Evolutionary conservation across 306 rosid genomes (phyloP).

Genomic region (Myrica gale): DNA sequence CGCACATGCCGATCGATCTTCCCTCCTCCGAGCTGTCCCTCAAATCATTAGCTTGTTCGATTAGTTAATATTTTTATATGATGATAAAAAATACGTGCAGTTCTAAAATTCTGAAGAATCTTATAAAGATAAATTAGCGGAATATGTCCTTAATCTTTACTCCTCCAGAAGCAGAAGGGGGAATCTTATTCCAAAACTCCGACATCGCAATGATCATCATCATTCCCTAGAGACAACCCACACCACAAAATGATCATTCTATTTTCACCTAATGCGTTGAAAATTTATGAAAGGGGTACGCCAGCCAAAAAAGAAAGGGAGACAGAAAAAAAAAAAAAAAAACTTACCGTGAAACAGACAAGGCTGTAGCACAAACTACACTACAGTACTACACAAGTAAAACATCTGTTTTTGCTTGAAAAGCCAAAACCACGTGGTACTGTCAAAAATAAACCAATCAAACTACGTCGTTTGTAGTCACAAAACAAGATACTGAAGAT

Average conservation of each 20-base stretch:
- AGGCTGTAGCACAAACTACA: too few species aligned
- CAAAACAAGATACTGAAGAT: not conserved
- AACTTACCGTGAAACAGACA: not conserved
- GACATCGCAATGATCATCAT: conserved; percentile 23
- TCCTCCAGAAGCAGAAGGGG: conserved; percentile 33
- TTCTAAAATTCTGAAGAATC: too few species aligned
- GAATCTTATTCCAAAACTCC: conserved; percentile 32
- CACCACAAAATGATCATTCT: not conserved
- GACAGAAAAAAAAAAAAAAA: not conserved
- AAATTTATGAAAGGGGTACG: too few species aligned
- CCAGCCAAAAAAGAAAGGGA: too few species aligned
- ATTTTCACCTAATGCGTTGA: not conserved
- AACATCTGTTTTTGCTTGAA: too few species aligned
- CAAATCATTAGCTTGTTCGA: conserved; percentile 29
- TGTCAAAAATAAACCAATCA: not conserved
- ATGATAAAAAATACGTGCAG: too few species aligned
- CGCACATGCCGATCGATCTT: conserved; percentile 8
- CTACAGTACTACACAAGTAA: too few species aligned
- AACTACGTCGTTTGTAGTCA: conserved; percentile 27
- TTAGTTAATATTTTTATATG: too few species aligned
- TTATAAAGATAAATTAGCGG: too few species aligned
- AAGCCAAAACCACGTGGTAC: conserved; percentile 20
- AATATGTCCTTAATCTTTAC: conserved; percentile 22
- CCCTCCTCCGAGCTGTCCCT: conserved; percentile 6
- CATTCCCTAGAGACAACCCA: conserved; percentile 4